phyloP scores from a whole-genome alignment of 148 eudicot species.

The Cornus kousa region DNA sequence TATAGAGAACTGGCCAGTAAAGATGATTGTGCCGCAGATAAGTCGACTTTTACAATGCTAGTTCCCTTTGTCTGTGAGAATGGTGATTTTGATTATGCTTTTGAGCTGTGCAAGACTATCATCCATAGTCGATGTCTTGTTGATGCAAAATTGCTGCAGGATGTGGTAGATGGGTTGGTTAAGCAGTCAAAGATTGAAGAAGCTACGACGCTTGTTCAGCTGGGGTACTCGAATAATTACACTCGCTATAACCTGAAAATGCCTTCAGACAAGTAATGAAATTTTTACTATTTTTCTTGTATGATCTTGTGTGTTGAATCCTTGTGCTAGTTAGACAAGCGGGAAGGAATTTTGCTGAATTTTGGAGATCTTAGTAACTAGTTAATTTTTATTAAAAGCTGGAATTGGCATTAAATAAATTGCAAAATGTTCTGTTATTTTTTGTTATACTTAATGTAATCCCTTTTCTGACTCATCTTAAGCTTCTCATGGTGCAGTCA shows the following conservation, averaged over 20 bases:
- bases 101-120: slow-evolving; percentile 38
- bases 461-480: not conserved
- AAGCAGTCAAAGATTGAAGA: slow-evolving; percentile 37
- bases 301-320: not conserved
- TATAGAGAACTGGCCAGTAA: slow-evolving; percentile 28
- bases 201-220: slow-evolving; percentile 43
- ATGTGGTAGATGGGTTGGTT: slow-evolving; percentile 51
- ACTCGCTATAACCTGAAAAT: slow-evolving; percentile 29
- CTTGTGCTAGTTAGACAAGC: not conserved
- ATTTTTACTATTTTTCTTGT: not conserved
- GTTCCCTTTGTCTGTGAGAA: slow-evolving; percentile 43
- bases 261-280: slow-evolving; percentile 16
- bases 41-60: slow-evolving; percentile 21
- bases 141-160: slow-evolving; percentile 36
- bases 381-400: not conserved
- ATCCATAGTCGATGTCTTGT: slow-evolving; percentile 23
- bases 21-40: slow-evolving; percentile 28
- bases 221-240: slow-evolving; percentile 26
- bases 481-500: not conserved
- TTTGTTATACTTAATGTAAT: not conserved
- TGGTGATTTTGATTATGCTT: slow-evolving; percentile 41
- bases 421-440: not conserved
- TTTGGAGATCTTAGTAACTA: not conserved
- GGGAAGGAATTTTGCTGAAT: not conserved
- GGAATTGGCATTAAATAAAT: not conserved